Percentiles rank a stretch among this genome's conserved stretches.
phyloP scores from a whole-genome alignment of 352 stramenopile species.

The Phytophthora idaei region DNA sequence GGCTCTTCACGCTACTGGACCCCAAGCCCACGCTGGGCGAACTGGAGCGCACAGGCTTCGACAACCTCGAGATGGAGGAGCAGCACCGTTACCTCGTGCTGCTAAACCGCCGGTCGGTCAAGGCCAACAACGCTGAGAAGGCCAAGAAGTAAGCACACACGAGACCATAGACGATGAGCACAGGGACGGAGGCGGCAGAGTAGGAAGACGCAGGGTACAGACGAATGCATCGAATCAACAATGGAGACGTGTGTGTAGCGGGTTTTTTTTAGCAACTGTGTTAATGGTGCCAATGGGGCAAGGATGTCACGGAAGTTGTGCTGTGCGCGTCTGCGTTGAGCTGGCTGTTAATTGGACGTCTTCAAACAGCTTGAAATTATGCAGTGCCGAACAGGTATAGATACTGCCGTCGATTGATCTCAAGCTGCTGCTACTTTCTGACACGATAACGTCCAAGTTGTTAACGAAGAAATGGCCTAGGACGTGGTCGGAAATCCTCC shows the following conservation, averaged over 20 bases:
- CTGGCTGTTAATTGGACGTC: slow-evolving; percentile 1
- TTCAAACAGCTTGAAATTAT: slow-evolving; percentile 6
- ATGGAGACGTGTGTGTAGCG: slow-evolving; percentile 25
- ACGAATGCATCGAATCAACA: slow-evolving; percentile 12
- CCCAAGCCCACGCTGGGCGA: slow-evolving; percentile 75
- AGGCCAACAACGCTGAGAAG: slow-evolving; percentile 80
- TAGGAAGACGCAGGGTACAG: slow-evolving; percentile 7
- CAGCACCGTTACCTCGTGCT: slow-evolving; percentile 83
- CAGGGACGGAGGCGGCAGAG: slow-evolving; percentile 6
- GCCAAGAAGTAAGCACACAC: slow-evolving; percentile 78
- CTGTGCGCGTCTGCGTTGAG: background rate
- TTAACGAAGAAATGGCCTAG: slow-evolving; percentile 18
- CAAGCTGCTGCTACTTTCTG: slow-evolving; percentile 9
- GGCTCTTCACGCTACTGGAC: slow-evolving; percentile 85
- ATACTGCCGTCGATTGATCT: background rate
- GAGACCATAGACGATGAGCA: slow-evolving; percentile 20
- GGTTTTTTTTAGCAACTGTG: slow-evolving; percentile 16
- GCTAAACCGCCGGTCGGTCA: slow-evolving; percentile 72
- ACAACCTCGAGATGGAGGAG: slow-evolving; percentile 76
- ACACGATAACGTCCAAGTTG: slow-evolving; percentile 7
- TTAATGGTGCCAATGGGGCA: slow-evolving; percentile 2
- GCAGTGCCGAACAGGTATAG: slow-evolving; percentile 14
- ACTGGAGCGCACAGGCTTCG: slow-evolving; percentile 80
- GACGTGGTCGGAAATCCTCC: slow-evolving; percentile 64
- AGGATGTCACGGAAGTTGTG: slow-evolving; percentile 1